These are phyloP conservation scores for Lachancea sp. DNA, from an alignment of 805 yeast species.

Conservation along the genomic window DNA sequence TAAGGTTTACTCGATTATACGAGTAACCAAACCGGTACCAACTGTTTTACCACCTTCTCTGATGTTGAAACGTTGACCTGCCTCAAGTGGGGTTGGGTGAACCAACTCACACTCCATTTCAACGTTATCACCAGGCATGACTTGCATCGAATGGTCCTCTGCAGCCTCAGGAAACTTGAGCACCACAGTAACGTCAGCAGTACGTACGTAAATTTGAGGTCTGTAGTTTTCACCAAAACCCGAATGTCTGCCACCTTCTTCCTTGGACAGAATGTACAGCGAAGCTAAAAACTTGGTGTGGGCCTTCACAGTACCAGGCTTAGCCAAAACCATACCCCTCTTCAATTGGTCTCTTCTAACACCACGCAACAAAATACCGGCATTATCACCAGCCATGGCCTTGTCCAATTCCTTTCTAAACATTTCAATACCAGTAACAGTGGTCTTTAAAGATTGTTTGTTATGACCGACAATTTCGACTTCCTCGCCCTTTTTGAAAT, in stretches of 20 bases:
- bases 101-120: constrained; percentile 91
- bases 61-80: constrained; percentile 96
- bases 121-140: constrained; percentile 96
- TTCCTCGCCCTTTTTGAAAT: constrained; percentile 96
- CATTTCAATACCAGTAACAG: constrained; percentile 98
- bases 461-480: constrained; percentile 92
- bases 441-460: constrained; percentile 81
- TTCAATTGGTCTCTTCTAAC: constrained; percentile 92
- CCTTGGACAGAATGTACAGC: constrained; percentile 84
- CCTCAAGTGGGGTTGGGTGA: constrained; percentile 89
- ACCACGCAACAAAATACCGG: constrained; percentile 96
- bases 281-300: constrained; percentile 94
- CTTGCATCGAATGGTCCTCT: constrained; percentile 82
- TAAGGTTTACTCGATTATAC: constrained; percentile 56
- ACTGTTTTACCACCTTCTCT: constrained; percentile 99
- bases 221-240: constrained; percentile 96
- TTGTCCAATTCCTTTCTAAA: constrained; percentile 97
- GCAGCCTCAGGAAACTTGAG: constrained; percentile 81
- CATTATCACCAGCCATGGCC: constrained; percentile 99
- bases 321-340: constrained; percentile 97
- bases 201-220: constrained; percentile 95
- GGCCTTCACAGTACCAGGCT: constrained; percentile 86
- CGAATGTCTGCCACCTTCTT: constrained; percentile 99
- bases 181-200: constrained; percentile 89
- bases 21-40: constrained; percentile 96